Evolutionary conservation across 140 eudicot species (phyloP).

Genomic region (Ambrosia hybrid): DNA sequence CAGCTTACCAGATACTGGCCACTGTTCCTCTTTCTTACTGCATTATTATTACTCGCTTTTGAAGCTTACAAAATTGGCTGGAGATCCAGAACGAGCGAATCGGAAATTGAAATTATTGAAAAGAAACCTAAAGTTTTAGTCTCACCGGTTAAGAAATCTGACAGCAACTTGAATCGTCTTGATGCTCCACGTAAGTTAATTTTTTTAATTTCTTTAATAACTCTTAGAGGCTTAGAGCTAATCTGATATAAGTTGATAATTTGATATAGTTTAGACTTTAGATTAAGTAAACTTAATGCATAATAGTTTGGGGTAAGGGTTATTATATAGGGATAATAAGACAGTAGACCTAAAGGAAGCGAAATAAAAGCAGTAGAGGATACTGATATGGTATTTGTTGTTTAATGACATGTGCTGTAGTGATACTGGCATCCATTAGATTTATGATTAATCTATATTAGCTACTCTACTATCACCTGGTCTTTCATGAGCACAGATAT

Average conservation of each 20-base stretch:
- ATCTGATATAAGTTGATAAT: not conserved
- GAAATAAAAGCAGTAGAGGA: not conserved
- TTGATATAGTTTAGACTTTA: not conserved
- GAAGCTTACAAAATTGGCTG: constrained; percentile 53
- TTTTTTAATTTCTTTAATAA: not conserved
- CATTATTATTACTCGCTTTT: constrained; percentile 48
- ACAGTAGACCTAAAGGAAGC: not conserved
- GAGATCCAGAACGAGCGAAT: constrained; percentile 22
- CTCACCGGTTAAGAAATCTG: constrained; percentile 30
- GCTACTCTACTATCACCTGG: not conserved
- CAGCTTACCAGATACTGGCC: constrained; percentile 75
- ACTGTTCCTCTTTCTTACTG: constrained; percentile 44
- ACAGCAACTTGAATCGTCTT: constrained; percentile 59
- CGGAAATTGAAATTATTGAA: not conserved
- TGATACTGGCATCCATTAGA: not conserved
- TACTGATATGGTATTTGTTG: not conserved
- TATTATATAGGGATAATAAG: not conserved
- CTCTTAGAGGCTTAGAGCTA: not conserved
- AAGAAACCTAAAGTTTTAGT: not conserved
- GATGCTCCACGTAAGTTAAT: constrained; percentile 63
- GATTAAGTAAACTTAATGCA: not conserved
- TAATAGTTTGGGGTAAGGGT: not conserved
- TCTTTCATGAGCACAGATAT: not conserved
- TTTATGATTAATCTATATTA: not conserved
- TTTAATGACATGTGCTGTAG: not conserved